Evolutionary conservation across 169 alveolate species (phyloP).

Genomic region (Cryptosporidium tyzzeri): DNA sequence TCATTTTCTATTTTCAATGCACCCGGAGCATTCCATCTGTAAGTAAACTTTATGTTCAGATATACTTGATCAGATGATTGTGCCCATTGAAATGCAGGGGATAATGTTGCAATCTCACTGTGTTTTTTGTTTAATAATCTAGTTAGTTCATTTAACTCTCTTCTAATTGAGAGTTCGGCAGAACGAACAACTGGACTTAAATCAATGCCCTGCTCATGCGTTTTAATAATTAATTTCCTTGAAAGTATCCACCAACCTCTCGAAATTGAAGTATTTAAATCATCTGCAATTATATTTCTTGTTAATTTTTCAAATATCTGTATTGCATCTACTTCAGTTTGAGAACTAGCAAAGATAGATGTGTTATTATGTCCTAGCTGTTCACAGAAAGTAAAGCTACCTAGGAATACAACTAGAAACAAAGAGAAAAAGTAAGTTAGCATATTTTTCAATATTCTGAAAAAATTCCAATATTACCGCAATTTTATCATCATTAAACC

Average conservation of each 20-base stretch:
- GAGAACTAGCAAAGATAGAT: slow-evolving; percentile 14
- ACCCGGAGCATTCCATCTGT: slow-evolving; percentile 95
- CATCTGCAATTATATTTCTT: slow-evolving; percentile 42
- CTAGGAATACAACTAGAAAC: neutral
- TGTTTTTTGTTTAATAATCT: slow-evolving; percentile 71
- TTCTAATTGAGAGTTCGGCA: slow-evolving; percentile 45
- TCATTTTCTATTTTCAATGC: slow-evolving; percentile 87
- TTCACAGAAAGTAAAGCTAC: slow-evolving; percentile 10
- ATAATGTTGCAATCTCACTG: slow-evolving; percentile 77
- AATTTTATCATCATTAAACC: neutral
- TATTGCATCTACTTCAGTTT: slow-evolving; percentile 39
- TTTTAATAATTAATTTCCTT: slow-evolving; percentile 26
- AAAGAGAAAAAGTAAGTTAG: neutral
- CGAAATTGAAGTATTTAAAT: slow-evolving; percentile 48
- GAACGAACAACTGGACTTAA: slow-evolving; percentile 69
- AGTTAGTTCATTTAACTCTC: slow-evolving; percentile 74
- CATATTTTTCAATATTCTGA: neutral
- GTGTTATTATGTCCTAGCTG: neutral
- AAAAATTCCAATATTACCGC: neutral
- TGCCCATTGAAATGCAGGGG: slow-evolving; percentile 98
- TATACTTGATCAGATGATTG: slow-evolving; percentile 90
- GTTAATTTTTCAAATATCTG: neutral
- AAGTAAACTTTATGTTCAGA: slow-evolving; percentile 92
- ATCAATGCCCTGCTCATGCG: slow-evolving; percentile 68
- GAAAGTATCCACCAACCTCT: slow-evolving; percentile 75